Conservation (phyloP, 2,329 filamentous ascomycete genomes). For the Neopestalotiopsis rosae region DNA sequence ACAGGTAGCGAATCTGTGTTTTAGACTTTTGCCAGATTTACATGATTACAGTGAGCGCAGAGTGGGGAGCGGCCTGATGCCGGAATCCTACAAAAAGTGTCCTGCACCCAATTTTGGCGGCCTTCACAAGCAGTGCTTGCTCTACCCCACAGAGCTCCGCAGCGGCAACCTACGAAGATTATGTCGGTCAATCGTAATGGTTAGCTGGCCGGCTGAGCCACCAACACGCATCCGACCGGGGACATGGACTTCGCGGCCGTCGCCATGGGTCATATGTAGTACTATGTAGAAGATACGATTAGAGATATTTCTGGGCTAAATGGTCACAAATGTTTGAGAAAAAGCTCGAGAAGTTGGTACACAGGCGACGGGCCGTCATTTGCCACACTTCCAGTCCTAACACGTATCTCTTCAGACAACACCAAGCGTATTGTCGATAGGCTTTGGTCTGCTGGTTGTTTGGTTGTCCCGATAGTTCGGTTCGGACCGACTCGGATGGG, state of each 20-base stretch:
- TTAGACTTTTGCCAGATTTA: no score
- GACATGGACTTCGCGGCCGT: background rate
- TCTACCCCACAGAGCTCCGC: no score
- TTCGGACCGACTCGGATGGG: background rate
- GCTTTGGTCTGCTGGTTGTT: background rate
- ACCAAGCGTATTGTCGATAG: background rate
- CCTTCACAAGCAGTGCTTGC: no score
- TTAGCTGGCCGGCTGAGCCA: background rate
- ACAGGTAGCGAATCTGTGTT: no score
- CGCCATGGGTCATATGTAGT: background rate
- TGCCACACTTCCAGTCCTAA: background rate
- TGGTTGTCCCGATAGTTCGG: background rate
- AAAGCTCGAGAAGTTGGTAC: background rate
- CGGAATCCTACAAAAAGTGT: no score
- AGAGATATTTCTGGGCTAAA: background rate
- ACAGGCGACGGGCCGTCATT: background rate
- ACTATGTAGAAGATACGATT: background rate
- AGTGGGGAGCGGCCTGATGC: no score
- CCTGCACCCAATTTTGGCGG: no score
- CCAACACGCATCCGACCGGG: background rate
- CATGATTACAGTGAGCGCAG: no score
- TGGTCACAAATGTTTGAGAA: background rate
- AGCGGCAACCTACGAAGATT: no score
- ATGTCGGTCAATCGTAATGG: no score
- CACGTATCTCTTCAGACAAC: background rate